Base-by-base conservation (phyloP, 1,284 basidiomycete genomes). In the Cryptococcus amylolentus region DNA sequence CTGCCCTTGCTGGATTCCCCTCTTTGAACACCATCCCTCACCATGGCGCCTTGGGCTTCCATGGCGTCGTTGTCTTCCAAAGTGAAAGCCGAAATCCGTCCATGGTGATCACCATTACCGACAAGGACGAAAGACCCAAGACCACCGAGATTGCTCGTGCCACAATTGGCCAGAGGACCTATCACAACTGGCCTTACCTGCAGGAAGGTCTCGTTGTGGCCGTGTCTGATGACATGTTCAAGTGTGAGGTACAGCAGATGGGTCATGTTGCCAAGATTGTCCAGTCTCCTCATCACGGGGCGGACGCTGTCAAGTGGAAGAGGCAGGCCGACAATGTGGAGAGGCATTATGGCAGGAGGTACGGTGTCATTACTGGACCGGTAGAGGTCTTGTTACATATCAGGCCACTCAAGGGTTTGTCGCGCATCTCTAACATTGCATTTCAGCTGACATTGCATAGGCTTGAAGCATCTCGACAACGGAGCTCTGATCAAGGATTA, bases 401-500 rank as follows among this genome's bases (percentile, higher is more conserved):
- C 18, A 81, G 85, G 38, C 90, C 91, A 0, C 78, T 97, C 57
- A 95, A 93, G 81, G 91, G 91, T 88, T 51, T 61, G 37, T 20
- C 13, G 47, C 28, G n/a, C 23, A 38, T 52, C 8, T 35, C 2
- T 20, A n/a, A 23, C 0, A 37, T 4, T 35, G n/a, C 44, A 46
- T 16, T 14, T 10, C 18, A 45, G 28, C 37, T 51, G 42, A 42
- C 39, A 26, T 46, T 18, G 12, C 14, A 31, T 66, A 88, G 91
- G 93, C 35, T 78, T 99, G 64, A 93, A 89, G 75, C 86, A 91
- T 14, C 78, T 94, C 40, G 91, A 97, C 59, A 85, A 84, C 27
- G 95, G 91, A 12, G 89, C 94, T 0, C 84, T 98, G 58, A 84
- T 97, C 62, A 98, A 98, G 77, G 92, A 98, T 66, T 98, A 95